Base-by-base conservation (phyloP, 2,329 filamentous ascomycete species). In the Sclerotinia minor region DNA sequence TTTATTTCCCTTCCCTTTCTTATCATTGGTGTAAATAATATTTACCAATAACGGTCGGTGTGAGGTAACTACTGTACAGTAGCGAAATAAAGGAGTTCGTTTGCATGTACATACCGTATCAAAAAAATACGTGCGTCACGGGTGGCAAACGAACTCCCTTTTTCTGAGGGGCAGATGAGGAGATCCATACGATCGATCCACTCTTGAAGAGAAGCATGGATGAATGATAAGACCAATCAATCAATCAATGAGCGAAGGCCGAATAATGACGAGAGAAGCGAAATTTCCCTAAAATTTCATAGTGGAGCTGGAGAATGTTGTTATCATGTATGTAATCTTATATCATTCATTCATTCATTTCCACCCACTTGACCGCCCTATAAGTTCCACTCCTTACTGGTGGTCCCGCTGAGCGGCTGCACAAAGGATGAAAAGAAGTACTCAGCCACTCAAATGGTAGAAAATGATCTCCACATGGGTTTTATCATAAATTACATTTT, bases 401-500 rank as follows among this genome's bases (percentile, higher is more conserved):
- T 35, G n/a, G 29, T 41, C 38, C 38, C 38, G 13, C 1, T n/a
- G n/a, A n/a, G n/a, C n/a, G n/a, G n/a, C n/a, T 41, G 38, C 15
- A 41, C 38, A 13, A 41, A 41, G 38, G 13, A 41, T 1, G 38
- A 41, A 2, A 54, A n/a, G 5, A 55, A 35, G 26, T 32, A 35
- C 44, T 26, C n/a, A 47, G 41, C 57, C 57, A 60, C 57, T 35
- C 13, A 41, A 41, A 41, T 17, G 38, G 5, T 17, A 17, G 57
- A n/a, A n/a, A 26, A 19, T 50, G 59, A 61, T 61, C 59, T 50
- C 45, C 59, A 61, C 45, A 45, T 35, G 29, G 58, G 45, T 32
- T 11, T 61, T 61, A 41, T 50, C 59, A 61, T 38, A 50, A 50
- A 50, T 50, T 50, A n/a, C 29, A 15, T 15, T 47, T 47, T 47